phyloP scores from a whole-genome alignment of 345 rosid genomes.

The Lumnitzera littorea region DNA sequence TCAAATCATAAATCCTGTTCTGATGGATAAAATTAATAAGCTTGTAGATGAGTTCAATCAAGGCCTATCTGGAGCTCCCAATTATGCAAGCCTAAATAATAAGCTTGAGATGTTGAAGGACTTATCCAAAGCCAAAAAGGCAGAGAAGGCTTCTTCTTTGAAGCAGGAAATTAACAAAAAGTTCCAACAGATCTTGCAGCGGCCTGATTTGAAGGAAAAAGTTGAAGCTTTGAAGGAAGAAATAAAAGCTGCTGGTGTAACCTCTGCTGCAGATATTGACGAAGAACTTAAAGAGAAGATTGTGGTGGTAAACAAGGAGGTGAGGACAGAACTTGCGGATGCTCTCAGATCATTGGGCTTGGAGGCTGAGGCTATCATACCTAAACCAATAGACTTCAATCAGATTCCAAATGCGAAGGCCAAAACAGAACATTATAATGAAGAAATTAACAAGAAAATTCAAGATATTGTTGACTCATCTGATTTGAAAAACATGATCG shows the following conservation, averaged over 20 bases:
- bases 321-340: conserved; percentile 43
- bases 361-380: conserved; percentile 37
- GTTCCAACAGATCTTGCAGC: conserved; percentile 47
- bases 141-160: conserved; percentile 21
- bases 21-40: conserved; percentile 52
- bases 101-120: conserved; percentile 73
- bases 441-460: conserved; percentile 47
- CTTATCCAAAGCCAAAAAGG: conserved; percentile 50
- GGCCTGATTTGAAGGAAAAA: conserved; percentile 56
- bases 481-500: conserved; percentile 53
- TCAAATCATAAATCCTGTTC: conserved; percentile 50
- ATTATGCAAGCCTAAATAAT: conserved; percentile 47
- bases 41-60: conserved; percentile 52
- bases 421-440: conserved; percentile 39
- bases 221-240: conserved; percentile 55
- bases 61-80: conserved; percentile 49
- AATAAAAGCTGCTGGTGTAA: conserved; percentile 38
- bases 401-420: conserved; percentile 26
- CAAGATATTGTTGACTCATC: conserved; percentile 40
- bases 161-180: conserved; percentile 49
- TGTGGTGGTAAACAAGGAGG: conserved; percentile 35
- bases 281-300: conserved; percentile 49
- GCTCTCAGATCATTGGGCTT: conserved; percentile 52
- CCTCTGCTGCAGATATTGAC: conserved; percentile 45
- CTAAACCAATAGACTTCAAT: conserved; percentile 22